Percentiles rank a stretch among this genome's conserved stretches.
phyloP scores from a whole-genome alignment of 2,329 filamentous ascomycete species.

The Ophiostoma montium region DNA sequence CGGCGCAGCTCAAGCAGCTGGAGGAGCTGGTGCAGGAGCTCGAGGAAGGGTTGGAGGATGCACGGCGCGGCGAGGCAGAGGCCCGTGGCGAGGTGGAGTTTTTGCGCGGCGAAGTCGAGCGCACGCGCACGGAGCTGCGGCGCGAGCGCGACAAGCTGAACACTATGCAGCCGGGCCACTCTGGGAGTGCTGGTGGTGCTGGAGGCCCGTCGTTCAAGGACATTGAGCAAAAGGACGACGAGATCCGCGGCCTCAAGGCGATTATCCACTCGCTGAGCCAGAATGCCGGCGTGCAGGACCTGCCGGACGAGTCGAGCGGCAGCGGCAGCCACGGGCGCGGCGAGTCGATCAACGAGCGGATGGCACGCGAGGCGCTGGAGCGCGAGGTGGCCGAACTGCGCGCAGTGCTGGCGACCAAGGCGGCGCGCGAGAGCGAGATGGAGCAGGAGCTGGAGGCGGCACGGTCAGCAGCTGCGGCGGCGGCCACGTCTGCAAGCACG shows the following conservation, averaged over 20 bases:
- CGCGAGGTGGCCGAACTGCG: slow-evolving; percentile 69
- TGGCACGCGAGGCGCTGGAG: slow-evolving; percentile 57
- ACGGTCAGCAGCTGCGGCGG: too few relatives aligned
- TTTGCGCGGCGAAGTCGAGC: slow-evolving; percentile 82
- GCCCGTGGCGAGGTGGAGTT: slow-evolving; percentile 94
- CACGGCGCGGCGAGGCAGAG: slow-evolving; percentile 84
- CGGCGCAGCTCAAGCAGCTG: slow-evolving; percentile 81
- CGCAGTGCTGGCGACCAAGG: slow-evolving; percentile 57
- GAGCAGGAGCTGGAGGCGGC: slow-evolving; percentile 65
- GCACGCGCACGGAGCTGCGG: slow-evolving; percentile 74
- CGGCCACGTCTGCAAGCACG: slow-evolving; percentile 25
- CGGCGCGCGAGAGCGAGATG: slow-evolving; percentile 64
- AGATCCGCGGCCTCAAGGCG: slow-evolving; percentile 90
- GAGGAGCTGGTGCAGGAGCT: slow-evolving; percentile 94
- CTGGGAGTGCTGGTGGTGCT: too few relatives aligned
- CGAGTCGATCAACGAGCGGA: slow-evolving; percentile 39
- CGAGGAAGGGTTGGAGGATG: slow-evolving; percentile 92
- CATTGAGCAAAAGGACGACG: slow-evolving; percentile 87
- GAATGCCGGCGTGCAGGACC: slow-evolving; percentile 37
- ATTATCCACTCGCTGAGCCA: slow-evolving; percentile 93
- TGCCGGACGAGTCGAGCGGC: slow-evolving; percentile 11
- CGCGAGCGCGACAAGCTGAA: slow-evolving; percentile 70
- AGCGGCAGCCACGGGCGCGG: slow-evolving; percentile 30
- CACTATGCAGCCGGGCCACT: background rate
- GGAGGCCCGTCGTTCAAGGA: slow-evolving; percentile 39